A percentile compares a stretch with the other conserved stretches of the same genome.
phyloP scores from a whole-genome alignment of 2,329 filamentous ascomycete species.

The Claviceps maximensis region DNA sequence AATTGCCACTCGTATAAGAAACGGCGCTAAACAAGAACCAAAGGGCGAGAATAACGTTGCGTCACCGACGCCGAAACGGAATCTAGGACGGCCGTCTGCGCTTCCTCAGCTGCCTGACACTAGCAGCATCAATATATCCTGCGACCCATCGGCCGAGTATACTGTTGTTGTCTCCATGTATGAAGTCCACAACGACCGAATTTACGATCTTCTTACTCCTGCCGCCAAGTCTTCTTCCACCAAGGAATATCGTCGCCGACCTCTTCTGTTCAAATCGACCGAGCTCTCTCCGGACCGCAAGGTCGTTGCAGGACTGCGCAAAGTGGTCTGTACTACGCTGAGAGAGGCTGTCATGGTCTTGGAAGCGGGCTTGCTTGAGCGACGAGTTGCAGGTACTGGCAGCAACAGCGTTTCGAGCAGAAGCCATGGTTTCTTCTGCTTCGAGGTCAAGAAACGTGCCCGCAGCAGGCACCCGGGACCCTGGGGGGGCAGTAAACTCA shows the following conservation, averaged over 20 bases:
- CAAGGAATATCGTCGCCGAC: slow-evolving; percentile 62
- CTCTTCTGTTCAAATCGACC: slow-evolving; percentile 82
- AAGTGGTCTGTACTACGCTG: slow-evolving; percentile 72
- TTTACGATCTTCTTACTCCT: slow-evolving; percentile 78
- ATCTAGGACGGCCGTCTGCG: slow-evolving; percentile 54
- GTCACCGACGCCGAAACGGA: slow-evolving; percentile 42
- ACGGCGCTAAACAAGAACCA: slow-evolving; percentile 30
- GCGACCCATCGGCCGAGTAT: slow-evolving; percentile 57
- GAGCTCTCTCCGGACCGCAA: slow-evolving; percentile 84
- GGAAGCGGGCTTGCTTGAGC: slow-evolving; percentile 76
- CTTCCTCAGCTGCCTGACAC: slow-evolving; percentile 66
- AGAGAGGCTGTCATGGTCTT: slow-evolving; percentile 80
- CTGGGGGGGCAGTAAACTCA: slow-evolving; percentile 70
- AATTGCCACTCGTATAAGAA: slow-evolving; percentile 31
- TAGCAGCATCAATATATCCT: slow-evolving; percentile 50
- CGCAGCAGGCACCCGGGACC: slow-evolving; percentile 31
- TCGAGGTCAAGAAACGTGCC: slow-evolving; percentile 78
- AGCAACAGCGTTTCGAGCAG: slow-evolving; percentile 87
- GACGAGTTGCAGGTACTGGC: slow-evolving; percentile 77
- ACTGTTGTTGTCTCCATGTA: slow-evolving; percentile 93
- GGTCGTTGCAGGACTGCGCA: slow-evolving; percentile 80
- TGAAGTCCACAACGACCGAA: slow-evolving; percentile 96
- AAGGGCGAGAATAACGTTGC: slow-evolving; percentile 37
- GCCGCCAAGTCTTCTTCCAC: slow-evolving; percentile 44
- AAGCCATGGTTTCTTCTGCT: slow-evolving; percentile 90